Conservation (phyloP, 2,329 filamentous ascomycete genomes). For the Beauveria asiatica region DNA sequence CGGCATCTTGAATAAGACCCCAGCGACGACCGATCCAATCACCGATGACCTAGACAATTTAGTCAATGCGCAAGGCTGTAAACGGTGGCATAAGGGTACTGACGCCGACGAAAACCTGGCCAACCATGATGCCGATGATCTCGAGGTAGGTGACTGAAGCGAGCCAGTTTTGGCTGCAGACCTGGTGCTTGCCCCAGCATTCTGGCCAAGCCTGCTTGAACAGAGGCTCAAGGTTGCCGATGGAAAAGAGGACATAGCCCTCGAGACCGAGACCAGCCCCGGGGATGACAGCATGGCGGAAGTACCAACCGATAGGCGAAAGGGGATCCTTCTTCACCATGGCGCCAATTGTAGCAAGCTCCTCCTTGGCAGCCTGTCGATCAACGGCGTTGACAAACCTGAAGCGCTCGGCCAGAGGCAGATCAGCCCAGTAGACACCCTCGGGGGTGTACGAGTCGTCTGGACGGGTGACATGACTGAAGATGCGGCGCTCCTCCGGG, state of each 20-base stretch:
- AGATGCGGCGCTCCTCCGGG: slow-evolving; percentile 50
- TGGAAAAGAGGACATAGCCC: slow-evolving; percentile 94
- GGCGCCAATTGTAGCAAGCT: slow-evolving; percentile 56
- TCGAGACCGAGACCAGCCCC: slow-evolving; percentile 88
- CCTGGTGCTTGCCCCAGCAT: slow-evolving; percentile 64
- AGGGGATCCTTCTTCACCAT: slow-evolving; percentile 87
- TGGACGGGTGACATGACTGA: slow-evolving; percentile 73
- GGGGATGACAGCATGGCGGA: slow-evolving; percentile 83
- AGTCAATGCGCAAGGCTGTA: slow-evolving; percentile 10
- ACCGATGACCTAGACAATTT: slow-evolving; percentile 39
- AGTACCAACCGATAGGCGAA: slow-evolving; percentile 76
- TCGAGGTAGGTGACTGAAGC: slow-evolving; percentile 84
- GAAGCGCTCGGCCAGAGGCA: slow-evolving; percentile 60
- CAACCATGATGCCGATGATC: slow-evolving; percentile 89
- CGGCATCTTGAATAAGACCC: slow-evolving; percentile 90
- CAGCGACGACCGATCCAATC: slow-evolving; percentile 82
- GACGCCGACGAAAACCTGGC: slow-evolving; percentile 80
- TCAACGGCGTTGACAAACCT: slow-evolving; percentile 71
- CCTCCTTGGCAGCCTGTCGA: slow-evolving; percentile 56
- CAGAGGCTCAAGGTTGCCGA: slow-evolving; percentile 82
- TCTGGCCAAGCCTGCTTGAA: slow-evolving; percentile 65
- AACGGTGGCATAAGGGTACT: slow-evolving; percentile 17
- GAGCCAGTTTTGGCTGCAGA: slow-evolving; percentile 74
- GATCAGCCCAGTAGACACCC: slow-evolving; percentile 88
- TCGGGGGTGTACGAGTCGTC: slow-evolving; percentile 79